These are phyloP conservation scores for Beta lomatogona DNA, from an alignment of 179 eudicot genomes.

Conservation along the genomic window DNA sequence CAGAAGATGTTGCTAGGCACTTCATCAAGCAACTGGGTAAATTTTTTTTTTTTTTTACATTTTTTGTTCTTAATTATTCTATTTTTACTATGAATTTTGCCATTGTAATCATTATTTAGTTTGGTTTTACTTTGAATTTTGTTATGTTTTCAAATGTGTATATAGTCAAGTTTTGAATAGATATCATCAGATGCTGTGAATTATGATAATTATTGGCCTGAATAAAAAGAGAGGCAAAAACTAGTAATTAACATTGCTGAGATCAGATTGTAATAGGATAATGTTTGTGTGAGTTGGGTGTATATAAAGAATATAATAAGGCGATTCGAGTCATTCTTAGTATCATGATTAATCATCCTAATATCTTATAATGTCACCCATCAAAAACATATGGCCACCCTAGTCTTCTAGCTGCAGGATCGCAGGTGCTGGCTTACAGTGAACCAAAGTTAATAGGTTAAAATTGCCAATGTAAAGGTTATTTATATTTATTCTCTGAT, in stretches of 20 bases:
- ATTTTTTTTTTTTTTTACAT: neutral
- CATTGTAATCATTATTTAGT: neutral
- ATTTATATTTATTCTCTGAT: conserved; percentile 2
- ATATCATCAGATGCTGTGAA: too few species aligned
- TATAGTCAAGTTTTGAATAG: neutral
- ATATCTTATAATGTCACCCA: neutral
- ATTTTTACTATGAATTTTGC: neutral
- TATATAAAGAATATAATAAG: neutral
- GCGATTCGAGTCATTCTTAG: neutral
- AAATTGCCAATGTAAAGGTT: neutral
- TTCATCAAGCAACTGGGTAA: conserved; percentile 60
- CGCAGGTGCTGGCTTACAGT: neutral
- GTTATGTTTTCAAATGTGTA: neutral
- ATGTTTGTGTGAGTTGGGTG: neutral
- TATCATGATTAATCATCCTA: neutral
- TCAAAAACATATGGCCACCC: neutral
- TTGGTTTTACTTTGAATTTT: conserved; percentile 2
- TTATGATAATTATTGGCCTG: too few species aligned
- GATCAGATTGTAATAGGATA: neutral
- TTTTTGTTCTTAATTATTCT: neutral
- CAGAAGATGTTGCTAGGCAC: conserved; percentile 55
- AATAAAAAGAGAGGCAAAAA: neutral
- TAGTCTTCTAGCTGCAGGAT: neutral
- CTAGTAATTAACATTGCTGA: neutral
- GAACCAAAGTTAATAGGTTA: neutral